A percentile compares a stretch with the other conserved stretches of the same genome.
Evolutionary conservation across 75 land plant species (phyloP).

Genomic region (Cryptomeria japonica): DNA sequence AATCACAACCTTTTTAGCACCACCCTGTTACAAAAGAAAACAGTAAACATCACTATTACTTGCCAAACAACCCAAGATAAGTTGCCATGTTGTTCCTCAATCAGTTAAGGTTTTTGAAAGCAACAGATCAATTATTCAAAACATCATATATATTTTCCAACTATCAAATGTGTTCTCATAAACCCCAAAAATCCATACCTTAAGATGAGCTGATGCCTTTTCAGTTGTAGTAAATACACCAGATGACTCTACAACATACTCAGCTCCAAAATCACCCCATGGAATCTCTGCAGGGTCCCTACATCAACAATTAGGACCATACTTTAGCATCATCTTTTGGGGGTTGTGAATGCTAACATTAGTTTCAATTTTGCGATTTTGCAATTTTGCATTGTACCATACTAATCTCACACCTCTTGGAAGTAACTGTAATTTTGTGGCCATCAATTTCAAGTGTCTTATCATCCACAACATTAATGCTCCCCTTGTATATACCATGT

Average conservation of each 20-base stretch:
- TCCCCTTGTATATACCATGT: conserved; percentile 82
- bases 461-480: conserved; percentile 56
- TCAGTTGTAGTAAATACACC: conserved; percentile 86
- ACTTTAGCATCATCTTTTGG: background rate
- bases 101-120: background rate
- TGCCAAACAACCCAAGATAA: background rate
- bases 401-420: conserved; percentile 44
- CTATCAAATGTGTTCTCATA: background rate
- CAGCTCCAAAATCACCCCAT: conserved; percentile 85
- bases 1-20: conserved; percentile 95
- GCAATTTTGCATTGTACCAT: background rate
- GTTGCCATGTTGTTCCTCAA: background rate
- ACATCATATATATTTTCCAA: background rate
- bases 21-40: conserved; percentile 56
- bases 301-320: background rate
- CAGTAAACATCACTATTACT: background rate
- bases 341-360: background rate
- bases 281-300: conserved; percentile 96
- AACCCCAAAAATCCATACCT: conserved; percentile 36
- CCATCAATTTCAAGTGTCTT: conserved; percentile 80
- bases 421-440: conserved; percentile 44
- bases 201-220: conserved; percentile 78
- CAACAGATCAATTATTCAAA: background rate
- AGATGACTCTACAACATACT: conserved; percentile 90
- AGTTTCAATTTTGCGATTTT: background rate